Evolutionary conservation across 2,329 filamentous ascomycete species (phyloP).

Genomic region (Colletotrichum spaethianum): DNA sequence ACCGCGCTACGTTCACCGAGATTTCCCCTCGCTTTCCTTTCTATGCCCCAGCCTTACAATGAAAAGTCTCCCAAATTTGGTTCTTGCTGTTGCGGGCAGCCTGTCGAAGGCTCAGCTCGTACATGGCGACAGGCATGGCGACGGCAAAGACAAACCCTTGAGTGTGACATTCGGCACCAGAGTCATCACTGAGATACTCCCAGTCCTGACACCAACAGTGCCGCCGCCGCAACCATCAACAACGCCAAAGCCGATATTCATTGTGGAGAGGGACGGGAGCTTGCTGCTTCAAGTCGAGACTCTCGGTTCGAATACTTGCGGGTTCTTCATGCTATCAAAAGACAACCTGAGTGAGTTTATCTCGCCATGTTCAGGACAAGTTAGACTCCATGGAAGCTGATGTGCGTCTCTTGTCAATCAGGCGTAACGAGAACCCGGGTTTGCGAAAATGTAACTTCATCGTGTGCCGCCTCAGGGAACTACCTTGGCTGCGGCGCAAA

Average conservation of each 20-base stretch:
- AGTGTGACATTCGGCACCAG: not conserved
- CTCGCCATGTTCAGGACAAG: too few species aligned
- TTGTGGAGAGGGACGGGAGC: not conserved
- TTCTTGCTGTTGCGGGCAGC: conserved; percentile 1
- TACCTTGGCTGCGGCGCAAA: conserved; percentile 13
- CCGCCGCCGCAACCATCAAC: not conserved
- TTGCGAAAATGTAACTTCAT: not conserved
- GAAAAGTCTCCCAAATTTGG: not conserved
- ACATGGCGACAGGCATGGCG: not conserved
- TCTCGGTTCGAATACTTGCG: conserved; percentile 72
- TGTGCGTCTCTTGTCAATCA: not conserved
- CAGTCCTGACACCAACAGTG: not conserved
- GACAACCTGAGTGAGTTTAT: not conserved
- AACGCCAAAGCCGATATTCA: not conserved
- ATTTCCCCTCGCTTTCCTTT: not conserved
- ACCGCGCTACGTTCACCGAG: not conserved
- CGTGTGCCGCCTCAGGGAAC: not conserved
- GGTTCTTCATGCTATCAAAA: conserved; percentile 14
- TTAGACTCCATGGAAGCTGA: not conserved
- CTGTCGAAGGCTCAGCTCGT: not conserved
- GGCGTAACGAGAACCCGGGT: conserved; percentile 5
- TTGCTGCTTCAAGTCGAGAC: not conserved
- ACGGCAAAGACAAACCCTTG: not conserved
- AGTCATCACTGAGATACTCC: not conserved
- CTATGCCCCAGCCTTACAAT: not conserved